Base-by-base conservation (phyloP, 441 rosid species). In the Raphanus hybrid region DNA sequence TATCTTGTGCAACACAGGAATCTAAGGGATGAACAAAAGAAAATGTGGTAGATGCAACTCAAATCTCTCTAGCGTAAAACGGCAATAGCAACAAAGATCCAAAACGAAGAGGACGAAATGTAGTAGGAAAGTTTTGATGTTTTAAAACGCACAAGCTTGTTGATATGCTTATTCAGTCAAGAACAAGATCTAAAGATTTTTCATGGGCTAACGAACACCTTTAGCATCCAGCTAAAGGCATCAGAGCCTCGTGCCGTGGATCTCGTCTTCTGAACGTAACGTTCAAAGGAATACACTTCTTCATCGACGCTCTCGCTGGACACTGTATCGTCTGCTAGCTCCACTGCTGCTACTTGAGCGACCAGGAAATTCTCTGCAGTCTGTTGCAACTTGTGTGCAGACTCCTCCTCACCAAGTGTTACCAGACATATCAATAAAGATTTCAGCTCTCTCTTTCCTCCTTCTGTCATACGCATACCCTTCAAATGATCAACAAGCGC, bases 401-500 rank as follows among this genome's bases (percentile, higher is more conserved):
- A 76, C 74, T 87, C 91, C 64, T 78, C 90, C 60, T 86, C 83
- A n/a, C 94, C 89, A 62, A 93, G 88, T 86, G 89, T 91, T 74
- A 90, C 81, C 66, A 95, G 89, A 76, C 89, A 84, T 81, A 84
- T 79, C 83, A 92, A 75, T 79, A 95, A 82, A 35, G 97, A 95
- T 73, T 80, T 87, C 6, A 95, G 90, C 85, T 95, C 98, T 8
- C 73, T 65, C 84, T 84, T 89, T 63, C 95, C 90, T 73, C 95
- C 93, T 39, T 77, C 85, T 8, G 89, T 81, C 69, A 87, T 83
- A 54, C 87, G 85, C 97, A 93, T 90, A 77, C 92, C 92, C 78
- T 89, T 93, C 86, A 95, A 82, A 86, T 95, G 99, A 58, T 95
- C 98, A 63, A 93, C 95, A 27, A 95, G 86, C 34, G 97, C 97